A percentile compares a stretch with the other conserved stretches of the same genome.
Conservation (phyloP, 177 flowering plant species). For the Vitis hybrid region DNA sequence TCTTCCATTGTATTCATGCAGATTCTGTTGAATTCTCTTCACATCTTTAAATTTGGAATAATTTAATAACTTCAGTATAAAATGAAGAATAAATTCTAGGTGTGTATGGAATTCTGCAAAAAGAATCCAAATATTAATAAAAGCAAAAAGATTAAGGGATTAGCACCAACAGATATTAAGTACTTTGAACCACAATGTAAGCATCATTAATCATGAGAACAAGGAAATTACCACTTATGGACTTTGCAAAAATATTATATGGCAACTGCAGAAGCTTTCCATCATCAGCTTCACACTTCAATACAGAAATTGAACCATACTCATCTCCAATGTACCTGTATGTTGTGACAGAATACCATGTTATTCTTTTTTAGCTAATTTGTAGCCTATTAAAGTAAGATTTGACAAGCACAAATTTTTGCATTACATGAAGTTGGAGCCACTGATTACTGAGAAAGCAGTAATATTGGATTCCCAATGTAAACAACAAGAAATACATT, state of each 20-base stretch:
- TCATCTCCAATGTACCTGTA: conserved; percentile 85
- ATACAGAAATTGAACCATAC: conserved; percentile 62
- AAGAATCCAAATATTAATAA: no score
- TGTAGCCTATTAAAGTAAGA: conserved; percentile 7
- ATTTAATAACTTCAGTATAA: no score
- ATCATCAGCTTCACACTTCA: conserved; percentile 61
- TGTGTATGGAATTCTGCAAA: no score
- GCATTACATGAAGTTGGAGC: conserved; percentile 71
- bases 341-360: conserved; percentile 8
- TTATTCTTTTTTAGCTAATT: conserved; percentile 2
- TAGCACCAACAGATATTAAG: not conserved
- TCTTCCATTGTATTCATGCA: no score
- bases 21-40: no score
- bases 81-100: no score
- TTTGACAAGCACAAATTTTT: not conserved
- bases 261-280: conserved; percentile 52
- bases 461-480: conserved; percentile 86
- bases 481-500: conserved; percentile 44
- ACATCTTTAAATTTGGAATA: no score
- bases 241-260: conserved; percentile 54
- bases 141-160: no score
- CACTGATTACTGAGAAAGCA: conserved; percentile 66
- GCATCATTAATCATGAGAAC: conserved; percentile 7
- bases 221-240: conserved; percentile 39
- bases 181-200: not conserved